Evolutionary conservation across 2,329 filamentous ascomycete genomes (phyloP), one percentile per base, ranked within the genome.

Genomic region (Thelonectria discophora): DNA sequence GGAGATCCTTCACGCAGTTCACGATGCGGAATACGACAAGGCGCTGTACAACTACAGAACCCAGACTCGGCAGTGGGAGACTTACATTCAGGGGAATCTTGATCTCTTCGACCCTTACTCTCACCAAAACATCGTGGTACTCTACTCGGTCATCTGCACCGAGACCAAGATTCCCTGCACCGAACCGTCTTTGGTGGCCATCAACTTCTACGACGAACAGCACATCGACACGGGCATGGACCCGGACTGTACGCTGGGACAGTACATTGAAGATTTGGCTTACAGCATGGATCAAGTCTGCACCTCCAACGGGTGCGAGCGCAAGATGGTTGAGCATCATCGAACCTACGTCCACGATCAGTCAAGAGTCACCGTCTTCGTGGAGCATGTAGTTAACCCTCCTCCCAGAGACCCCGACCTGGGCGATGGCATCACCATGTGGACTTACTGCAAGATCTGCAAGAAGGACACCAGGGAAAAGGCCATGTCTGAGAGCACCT

Each of bases 291-390:
- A 90, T 64, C 86, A 88, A n/a, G 82, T 90, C 2, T 99, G 95
- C 75, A 88, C 88, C 46, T 88, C 90, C 11, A 93, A 93, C 69
- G 90, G 91, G 8, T 99, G 96, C 74, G 93, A 94, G 67, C 89
- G 91, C 64, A 91, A 88, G 68, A 93, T 98, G 91, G 86, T 89
- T 56, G 92, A 97, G 70, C 95, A 99, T 75, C 94, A 98, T 75
- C 88, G 94, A 58, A 97, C 97, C 43, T 99, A 99, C 72, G 96
- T 99, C 1, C 95, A 99, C 71, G 96, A 95, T 27, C 91, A 97
- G 74, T 94, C 94, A 10, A 92, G 97, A 64, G 89, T 99, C 69
- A 97, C 93, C 8, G 88, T 98, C 10, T 92, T 97, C 68, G 89
- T 97, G 15, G 92, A 97, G 73, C 72, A 76, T 30, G 65, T 77